These are phyloP conservation scores for Vitis cinerea DNA, from an alignment of 164 flowering plant genomes.

Conservation along the genomic window DNA sequence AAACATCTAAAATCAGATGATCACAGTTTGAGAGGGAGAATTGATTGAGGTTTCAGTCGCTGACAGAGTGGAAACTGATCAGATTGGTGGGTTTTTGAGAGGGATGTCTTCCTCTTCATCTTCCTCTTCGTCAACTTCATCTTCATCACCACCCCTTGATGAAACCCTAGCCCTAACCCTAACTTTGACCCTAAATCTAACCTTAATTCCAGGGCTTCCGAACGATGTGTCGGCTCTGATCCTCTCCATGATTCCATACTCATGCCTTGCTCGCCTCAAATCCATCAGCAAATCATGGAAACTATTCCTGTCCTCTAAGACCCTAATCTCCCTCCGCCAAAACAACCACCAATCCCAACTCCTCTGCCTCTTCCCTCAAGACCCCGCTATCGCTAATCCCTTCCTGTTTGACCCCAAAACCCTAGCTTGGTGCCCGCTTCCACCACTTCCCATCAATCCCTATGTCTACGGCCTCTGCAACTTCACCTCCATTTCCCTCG, in stretches of 20 bases:
- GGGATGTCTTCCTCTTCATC: background rate
- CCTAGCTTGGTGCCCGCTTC: slow-evolving; percentile 64
- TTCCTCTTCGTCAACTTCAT: slow-evolving; percentile 4
- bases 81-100: background rate
- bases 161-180: slow-evolving; percentile 11
- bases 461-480: slow-evolving; percentile 76
- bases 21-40: background rate
- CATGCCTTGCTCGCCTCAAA: slow-evolving; percentile 69
- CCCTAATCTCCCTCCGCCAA: slow-evolving; percentile 50
- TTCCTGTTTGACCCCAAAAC: slow-evolving; percentile 69
- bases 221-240: slow-evolving; percentile 67
- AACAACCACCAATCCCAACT: slow-evolving; percentile 35
- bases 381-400: slow-evolving; percentile 68
- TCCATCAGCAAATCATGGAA: slow-evolving; percentile 68
- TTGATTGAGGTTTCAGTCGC: no score
- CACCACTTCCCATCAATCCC: slow-evolving; percentile 76
- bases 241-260: slow-evolving; percentile 63
- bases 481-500: slow-evolving; percentile 59
- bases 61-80: no score
- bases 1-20: no score
- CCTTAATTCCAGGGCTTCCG: slow-evolving; percentile 88
- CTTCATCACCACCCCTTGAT: slow-evolving; percentile 4
- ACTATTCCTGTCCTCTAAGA: slow-evolving; percentile 57
- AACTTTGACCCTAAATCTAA: slow-evolving; percentile 7
- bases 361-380: slow-evolving; percentile 78